Evolutionary conservation across 208 protist species (phyloP).

Genomic region (Leishmania tropica): DNA sequence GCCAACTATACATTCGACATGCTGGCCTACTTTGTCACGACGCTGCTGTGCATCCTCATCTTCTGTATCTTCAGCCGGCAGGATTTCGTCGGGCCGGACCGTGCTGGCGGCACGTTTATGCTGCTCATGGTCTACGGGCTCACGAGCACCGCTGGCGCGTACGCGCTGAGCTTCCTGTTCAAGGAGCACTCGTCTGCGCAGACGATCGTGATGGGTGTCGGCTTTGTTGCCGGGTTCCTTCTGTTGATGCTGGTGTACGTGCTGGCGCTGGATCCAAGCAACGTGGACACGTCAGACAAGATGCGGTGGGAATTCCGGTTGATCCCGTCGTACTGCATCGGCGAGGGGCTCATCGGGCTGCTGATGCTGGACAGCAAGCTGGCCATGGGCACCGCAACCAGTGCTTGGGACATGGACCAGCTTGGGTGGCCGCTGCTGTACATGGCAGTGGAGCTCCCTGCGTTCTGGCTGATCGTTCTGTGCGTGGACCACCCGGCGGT

Average conservation of each 20-base stretch:
- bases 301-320: slow-evolving; percentile 48
- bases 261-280: slow-evolving; percentile 17
- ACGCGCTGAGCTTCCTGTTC: slow-evolving; percentile 58
- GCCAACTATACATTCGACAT: slow-evolving; percentile 59
- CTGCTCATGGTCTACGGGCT: slow-evolving; percentile 45
- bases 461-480: slow-evolving; percentile 28
- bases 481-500: slow-evolving; percentile 36
- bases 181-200: slow-evolving; percentile 51
- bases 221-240: slow-evolving; percentile 50
- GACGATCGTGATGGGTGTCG: slow-evolving; percentile 38
- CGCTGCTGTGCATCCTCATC: slow-evolving; percentile 30
- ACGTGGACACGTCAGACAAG: slow-evolving; percentile 14
- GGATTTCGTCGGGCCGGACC: slow-evolving; percentile 37
- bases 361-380: slow-evolving; percentile 15
- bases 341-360: slow-evolving; percentile 57
- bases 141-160: slow-evolving; percentile 25
- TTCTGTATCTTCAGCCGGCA: slow-evolving; percentile 41
- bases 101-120: slow-evolving; percentile 26
- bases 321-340: slow-evolving; percentile 50
- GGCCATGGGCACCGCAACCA: slow-evolving; percentile 11
- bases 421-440: slow-evolving; percentile 39
- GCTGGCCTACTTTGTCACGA: slow-evolving; percentile 30
- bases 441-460: slow-evolving; percentile 42
- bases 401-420: slow-evolving; percentile 29
- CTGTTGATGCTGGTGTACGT: slow-evolving; percentile 44